A percentile compares a stretch with the other conserved stretches of the same genome.
These are phyloP conservation scores for Colletotrichum graminicola DNA, from an alignment of 2,329 filamentous ascomycete genomes.

Conservation along the genomic window DNA sequence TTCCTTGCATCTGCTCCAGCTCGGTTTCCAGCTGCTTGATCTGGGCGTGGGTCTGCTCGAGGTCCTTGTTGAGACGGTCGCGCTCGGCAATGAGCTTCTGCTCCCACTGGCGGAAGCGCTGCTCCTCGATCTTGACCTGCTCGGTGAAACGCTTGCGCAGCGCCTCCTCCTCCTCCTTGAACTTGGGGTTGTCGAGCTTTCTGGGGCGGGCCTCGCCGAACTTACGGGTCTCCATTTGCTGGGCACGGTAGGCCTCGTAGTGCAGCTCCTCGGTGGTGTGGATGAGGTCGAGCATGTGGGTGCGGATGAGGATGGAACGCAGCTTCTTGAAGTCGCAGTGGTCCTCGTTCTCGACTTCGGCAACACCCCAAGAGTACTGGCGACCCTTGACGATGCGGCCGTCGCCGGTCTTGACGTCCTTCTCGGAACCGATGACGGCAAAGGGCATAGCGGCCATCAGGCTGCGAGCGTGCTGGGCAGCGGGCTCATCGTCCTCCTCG, in stretches of 20 bases:
- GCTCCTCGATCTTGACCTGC: slow-evolving; percentile 99
- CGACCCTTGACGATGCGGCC: slow-evolving; percentile 98
- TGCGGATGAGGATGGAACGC: slow-evolving; percentile 97
- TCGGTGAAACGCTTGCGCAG: slow-evolving; percentile 99
- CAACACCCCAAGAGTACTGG: slow-evolving; percentile 99
- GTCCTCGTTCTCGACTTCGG: slow-evolving; percentile 99
- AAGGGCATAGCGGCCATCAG: slow-evolving; percentile 98
- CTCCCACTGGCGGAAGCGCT: slow-evolving; percentile 99
- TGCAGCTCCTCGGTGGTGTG: slow-evolving; percentile 99
- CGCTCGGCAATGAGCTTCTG: slow-evolving; percentile 99
- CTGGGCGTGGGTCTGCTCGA: slow-evolving; percentile 95
- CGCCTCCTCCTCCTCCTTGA: slow-evolving; percentile 99
- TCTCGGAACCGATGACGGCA: slow-evolving; percentile 98
- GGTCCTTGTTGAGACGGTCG: slow-evolving; percentile 99
- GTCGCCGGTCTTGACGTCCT: slow-evolving; percentile 97
- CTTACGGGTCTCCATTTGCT: slow-evolving; percentile 99
- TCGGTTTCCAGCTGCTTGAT: slow-evolving; percentile 94
- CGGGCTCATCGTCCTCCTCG: slow-evolving; percentile 98
- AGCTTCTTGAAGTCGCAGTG: slow-evolving; percentile 99
- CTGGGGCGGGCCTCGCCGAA: slow-evolving; percentile 97
- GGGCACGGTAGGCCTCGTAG: slow-evolving; percentile 98
- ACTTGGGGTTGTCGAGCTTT: slow-evolving; percentile 99
- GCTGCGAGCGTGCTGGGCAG: slow-evolving; percentile 92
- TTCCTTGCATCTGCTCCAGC: slow-evolving; percentile 93
- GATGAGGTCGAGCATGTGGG: slow-evolving; percentile 99